Evolutionary conservation across 495 filamentous ascomycete genomes (phyloP), one percentile per base, ranked within the genome.

Genomic region (Letharia columbiana): DNA sequence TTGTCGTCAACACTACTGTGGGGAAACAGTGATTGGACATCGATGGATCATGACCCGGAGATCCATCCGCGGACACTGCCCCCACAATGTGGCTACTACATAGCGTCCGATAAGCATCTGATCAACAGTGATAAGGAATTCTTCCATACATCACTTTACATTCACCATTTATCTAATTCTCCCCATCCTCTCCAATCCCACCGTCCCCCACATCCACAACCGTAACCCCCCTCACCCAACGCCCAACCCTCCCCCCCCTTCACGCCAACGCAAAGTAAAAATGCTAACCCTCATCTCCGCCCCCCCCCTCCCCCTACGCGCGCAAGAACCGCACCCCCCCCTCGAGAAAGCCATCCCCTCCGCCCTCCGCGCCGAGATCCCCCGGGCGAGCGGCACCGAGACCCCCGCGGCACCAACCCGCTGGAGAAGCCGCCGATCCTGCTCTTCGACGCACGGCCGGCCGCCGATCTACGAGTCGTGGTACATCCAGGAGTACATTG

Each of bases 281-380:
- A 50, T 28, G 47, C 20, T 50, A n/a, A 50, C 47, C 47, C 47
- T 50, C 47, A 50, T 50, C 47, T 50, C 47, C 47, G 47, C 47
- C 5, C 23, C 47, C 47, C 47, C 47, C 47, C 20, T 50, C 47
- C 47, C 47, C 47, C 47, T 50, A 50, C 47, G 47, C 47, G 20
- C 47, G 47, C 47, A 50, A 50, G 9, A 50, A 50, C 47, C 47
- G 47, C 47, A 50, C 28, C 47, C 47, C 20, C 20, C 28, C 4
- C 47, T 23, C 47, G 47, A 50, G 28, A 50, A 50, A 12, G 1
- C 1, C 47, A 28, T 50, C 47, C 47, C 47, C 20, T 50, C 28
- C 47, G 4, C 4, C 20, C 47, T 50, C 20, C 47, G 8, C 20
- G 23, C 47, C 47, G 47, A 50, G 9, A 50, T 50, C 47, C 47